These are phyloP conservation scores for Pouteria glomerata DNA, from an alignment of 148 eudicot species.

Conservation along the genomic window DNA sequence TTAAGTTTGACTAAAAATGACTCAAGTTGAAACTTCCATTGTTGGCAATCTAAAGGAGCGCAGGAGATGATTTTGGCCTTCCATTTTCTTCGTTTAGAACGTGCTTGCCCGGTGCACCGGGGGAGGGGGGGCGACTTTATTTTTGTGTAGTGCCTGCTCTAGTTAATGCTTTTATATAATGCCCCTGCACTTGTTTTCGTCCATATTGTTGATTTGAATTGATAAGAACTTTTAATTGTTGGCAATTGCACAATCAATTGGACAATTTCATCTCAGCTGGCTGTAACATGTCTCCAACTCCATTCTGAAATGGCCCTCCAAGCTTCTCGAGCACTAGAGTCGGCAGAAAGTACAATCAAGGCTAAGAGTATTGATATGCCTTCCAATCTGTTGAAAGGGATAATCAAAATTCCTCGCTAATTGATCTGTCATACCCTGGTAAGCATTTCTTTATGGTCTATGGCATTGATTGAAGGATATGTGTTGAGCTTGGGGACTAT, in stretches of 20 bases:
- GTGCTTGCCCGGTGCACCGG: too few species aligned
- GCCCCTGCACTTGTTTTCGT: not conserved
- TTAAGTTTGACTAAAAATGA: not conserved
- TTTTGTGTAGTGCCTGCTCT: not conserved
- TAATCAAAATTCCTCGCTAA: constrained; percentile 55
- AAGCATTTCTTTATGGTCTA: constrained; percentile 3
- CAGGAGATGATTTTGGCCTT: not conserved
- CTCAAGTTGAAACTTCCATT: not conserved
- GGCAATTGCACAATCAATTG: not conserved
- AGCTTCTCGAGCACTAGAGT: constrained; percentile 74
- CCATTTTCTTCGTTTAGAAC: too few species aligned
- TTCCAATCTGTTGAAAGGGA: constrained; percentile 42
- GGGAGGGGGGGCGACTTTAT: not conserved
- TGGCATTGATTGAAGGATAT: not conserved
- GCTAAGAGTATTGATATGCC: constrained; percentile 46
- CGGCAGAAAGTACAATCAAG: constrained; percentile 29
- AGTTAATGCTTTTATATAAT: not conserved
- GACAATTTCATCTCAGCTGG: constrained; percentile 48
- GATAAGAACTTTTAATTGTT: not conserved
- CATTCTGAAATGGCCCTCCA: constrained; percentile 93
- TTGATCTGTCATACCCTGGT: constrained; percentile 3
- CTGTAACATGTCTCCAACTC: constrained; percentile 85
- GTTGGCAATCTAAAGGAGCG: not conserved
- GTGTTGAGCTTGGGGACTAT: not conserved
- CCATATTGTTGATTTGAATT: not conserved